phyloP scores from a whole-genome alignment of 164 flowering plant genomes.

The Aristolochia contorta region DNA sequence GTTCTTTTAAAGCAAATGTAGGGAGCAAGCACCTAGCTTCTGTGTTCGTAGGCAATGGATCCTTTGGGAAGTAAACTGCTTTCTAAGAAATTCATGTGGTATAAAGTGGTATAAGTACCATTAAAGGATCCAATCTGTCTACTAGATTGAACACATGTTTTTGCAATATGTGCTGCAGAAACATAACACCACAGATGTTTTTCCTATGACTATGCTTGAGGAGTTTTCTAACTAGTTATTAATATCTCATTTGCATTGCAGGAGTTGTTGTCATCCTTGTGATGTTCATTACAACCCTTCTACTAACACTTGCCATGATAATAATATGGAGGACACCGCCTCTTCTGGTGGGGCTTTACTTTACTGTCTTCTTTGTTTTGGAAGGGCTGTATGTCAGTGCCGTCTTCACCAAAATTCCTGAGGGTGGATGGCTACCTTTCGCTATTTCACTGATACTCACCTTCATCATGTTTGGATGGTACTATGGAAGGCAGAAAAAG shows the following conservation, averaged over 20 bases:
- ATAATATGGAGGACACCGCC: conserved; percentile 63
- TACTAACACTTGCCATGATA: conserved; percentile 70
- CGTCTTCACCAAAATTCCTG: conserved; percentile 52
- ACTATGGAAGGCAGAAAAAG: conserved; percentile 70
- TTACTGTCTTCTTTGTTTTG: conserved; percentile 43
- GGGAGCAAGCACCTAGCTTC: too few relatives aligned
- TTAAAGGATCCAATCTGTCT: too few relatives aligned
- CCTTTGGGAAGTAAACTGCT: too few relatives aligned
- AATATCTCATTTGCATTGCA: conserved; percentile 29
- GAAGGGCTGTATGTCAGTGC: conserved; percentile 76
- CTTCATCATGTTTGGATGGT: conserved; percentile 81
- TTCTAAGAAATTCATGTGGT: not conserved
- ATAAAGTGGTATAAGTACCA: too few relatives aligned
- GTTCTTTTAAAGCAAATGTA: too few relatives aligned
- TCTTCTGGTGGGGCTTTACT: conserved; percentile 43
- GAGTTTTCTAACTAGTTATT: not conserved
- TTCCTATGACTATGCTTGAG: not conserved
- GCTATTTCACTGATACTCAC: conserved; percentile 72
- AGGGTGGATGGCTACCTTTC: conserved; percentile 91
- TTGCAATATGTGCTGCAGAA: too few relatives aligned
- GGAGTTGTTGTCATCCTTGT: conserved; percentile 84
- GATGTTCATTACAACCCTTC: conserved; percentile 72
- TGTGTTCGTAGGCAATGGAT: not conserved
- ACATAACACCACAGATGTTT: too few relatives aligned
- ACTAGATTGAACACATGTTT: too few relatives aligned